Conservation (phyloP, 2,329 filamentous ascomycete species). For the Ascomycota sp. region DNA sequence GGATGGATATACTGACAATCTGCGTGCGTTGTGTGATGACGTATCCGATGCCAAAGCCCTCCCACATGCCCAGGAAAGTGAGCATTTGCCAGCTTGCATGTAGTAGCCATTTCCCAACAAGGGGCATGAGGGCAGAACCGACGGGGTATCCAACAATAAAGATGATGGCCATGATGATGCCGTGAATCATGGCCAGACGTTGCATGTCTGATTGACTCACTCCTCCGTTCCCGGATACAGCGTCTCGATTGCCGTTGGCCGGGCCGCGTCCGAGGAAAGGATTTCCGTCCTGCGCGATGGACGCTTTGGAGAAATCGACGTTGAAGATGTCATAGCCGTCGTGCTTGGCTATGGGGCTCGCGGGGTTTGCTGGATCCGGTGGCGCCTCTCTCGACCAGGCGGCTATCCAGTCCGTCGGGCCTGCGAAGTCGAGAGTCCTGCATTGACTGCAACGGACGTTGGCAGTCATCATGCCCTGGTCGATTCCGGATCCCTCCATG, state of each 20-base stretch:
- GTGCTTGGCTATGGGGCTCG: slow-evolving; percentile 22
- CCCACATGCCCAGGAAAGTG: slow-evolving; percentile 34
- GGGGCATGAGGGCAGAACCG: slow-evolving; percentile 35
- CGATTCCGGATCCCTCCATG: slow-evolving; percentile 34
- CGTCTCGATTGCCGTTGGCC: slow-evolving; percentile 1
- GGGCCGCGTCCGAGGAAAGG: slow-evolving; percentile 19
- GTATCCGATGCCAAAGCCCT: slow-evolving; percentile 34
- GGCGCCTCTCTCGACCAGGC: slow-evolving; percentile 27
- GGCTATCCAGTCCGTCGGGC: slow-evolving; percentile 25
- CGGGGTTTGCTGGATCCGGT: slow-evolving; percentile 19
- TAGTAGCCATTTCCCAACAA: slow-evolving; percentile 32
- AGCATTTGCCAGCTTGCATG: slow-evolving; percentile 34
- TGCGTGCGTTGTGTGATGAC: slow-evolving; percentile 14
- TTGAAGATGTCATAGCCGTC: slow-evolving; percentile 20
- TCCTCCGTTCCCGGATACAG: neutral
- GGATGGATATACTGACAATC: neutral
- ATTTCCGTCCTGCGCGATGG: slow-evolving; percentile 24
- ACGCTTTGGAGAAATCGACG: slow-evolving; percentile 26
- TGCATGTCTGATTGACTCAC: slow-evolving; percentile 3
- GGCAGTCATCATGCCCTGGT: slow-evolving; percentile 29
- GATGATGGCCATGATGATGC: slow-evolving; percentile 36
- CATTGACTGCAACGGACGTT: slow-evolving; percentile 35
- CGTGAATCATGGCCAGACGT: slow-evolving; percentile 22
- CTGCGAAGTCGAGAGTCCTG: slow-evolving; percentile 20
- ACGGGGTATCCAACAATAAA: slow-evolving; percentile 37